phyloP scores from a whole-genome alignment of 2,329 filamentous ascomycete genomes.

The Calonectria pseudoreteaudii region DNA sequence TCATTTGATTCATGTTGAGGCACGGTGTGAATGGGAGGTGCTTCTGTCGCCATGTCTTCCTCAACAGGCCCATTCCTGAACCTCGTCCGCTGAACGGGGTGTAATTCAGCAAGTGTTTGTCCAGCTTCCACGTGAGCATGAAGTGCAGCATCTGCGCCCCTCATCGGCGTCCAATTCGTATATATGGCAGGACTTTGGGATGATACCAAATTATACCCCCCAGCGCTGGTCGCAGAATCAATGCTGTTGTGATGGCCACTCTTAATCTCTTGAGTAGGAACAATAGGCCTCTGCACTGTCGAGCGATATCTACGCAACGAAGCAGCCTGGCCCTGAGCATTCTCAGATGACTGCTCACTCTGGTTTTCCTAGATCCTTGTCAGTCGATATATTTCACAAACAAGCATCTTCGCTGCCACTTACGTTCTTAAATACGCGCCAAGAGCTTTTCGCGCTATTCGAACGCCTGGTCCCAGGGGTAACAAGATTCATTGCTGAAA shows the following conservation, averaged over 20 bases:
- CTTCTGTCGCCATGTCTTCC: not conserved
- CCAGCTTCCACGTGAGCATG: not conserved
- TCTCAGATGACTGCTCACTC: not conserved
- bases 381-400: not conserved
- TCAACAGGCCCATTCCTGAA: not conserved
- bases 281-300: too few relatives aligned
- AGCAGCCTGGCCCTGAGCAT: not conserved
- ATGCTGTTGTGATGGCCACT: not conserved
- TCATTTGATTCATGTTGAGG: too few relatives aligned
- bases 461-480: too few relatives aligned
- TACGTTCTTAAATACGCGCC: not conserved
- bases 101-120: not conserved
- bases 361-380: not conserved
- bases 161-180: not conserved
- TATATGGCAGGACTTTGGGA: not conserved
- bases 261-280: too few relatives aligned
- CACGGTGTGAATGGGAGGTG: too few relatives aligned
- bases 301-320: too few relatives aligned
- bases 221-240: not conserved
- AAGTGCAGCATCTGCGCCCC: accelerated
- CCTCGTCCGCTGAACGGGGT: too few relatives aligned
- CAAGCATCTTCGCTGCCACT: not conserved
- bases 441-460: not conserved
- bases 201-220: not conserved
- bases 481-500: not conserved